phyloP scores from a whole-genome alignment of 1,139 yeast genomes.

The Hemisphaericaspora xylanilytica region DNA sequence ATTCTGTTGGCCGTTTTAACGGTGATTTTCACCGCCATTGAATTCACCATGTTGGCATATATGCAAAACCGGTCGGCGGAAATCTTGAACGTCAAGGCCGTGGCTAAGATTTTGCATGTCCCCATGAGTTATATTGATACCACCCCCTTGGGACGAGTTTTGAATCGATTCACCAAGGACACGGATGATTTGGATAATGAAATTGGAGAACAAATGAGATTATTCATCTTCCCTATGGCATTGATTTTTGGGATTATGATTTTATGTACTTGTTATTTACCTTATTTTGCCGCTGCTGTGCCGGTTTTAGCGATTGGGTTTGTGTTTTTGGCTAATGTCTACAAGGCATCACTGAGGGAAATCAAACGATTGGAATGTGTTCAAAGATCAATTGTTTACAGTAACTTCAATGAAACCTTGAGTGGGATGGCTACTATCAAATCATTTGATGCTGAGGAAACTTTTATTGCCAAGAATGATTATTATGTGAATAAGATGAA shows the following conservation, averaged over 20 bases:
- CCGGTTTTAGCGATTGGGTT: slow-evolving; percentile 37
- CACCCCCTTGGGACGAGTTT: slow-evolving; percentile 45
- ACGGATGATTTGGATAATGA: slow-evolving; percentile 49
- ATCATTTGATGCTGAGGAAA: slow-evolving; percentile 32
- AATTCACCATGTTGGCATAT: slow-evolving; percentile 55
- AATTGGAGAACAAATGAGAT: slow-evolving; percentile 44
- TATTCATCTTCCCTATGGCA: slow-evolving; percentile 40
- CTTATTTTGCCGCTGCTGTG: slow-evolving; percentile 47
- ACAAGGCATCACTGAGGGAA: slow-evolving; percentile 45
- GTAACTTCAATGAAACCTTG: slow-evolving; percentile 46
- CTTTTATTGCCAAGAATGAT: slow-evolving; percentile 37
- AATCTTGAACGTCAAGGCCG: slow-evolving; percentile 37
- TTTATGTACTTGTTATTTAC: slow-evolving; percentile 44
- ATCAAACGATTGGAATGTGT: slow-evolving; percentile 45
- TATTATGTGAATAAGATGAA: slow-evolving; percentile 38
- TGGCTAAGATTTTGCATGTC: slow-evolving; percentile 37
- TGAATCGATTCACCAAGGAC: slow-evolving; percentile 56
- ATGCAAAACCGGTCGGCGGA: slow-evolving; percentile 47
- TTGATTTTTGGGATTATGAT: slow-evolving; percentile 42
- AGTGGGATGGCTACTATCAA: slow-evolving; percentile 46
- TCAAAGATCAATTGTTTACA: slow-evolving; percentile 46
- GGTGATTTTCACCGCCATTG: slow-evolving; percentile 47
- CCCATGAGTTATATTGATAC: slow-evolving; percentile 49
- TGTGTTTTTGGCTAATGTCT: slow-evolving; percentile 35
- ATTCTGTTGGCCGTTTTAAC: slow-evolving; percentile 38